Conservation (phyloP, 2,329 filamentous ascomycete genomes). For the Sordariomycetes sp. region DNA sequence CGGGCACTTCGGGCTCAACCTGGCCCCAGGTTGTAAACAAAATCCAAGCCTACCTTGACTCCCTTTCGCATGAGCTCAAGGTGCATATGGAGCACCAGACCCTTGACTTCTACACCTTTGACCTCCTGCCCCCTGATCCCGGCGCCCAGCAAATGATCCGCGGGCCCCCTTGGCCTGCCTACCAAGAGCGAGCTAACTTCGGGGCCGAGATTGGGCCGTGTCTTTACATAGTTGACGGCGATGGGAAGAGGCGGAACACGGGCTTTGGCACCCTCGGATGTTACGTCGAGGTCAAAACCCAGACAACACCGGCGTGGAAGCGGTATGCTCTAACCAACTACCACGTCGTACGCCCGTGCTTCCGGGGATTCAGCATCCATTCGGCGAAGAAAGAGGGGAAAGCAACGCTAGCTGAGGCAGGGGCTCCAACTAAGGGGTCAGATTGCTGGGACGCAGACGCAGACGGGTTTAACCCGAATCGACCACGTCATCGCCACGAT, state of each 20-base stretch:
- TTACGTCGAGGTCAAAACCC: background rate
- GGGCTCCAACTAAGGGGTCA: no score
- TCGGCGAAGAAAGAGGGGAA: no score
- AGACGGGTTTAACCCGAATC: background rate
- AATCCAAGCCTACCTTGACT: background rate
- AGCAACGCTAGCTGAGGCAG: no score
- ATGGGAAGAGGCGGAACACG: background rate
- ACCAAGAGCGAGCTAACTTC: background rate
- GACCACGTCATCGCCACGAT: background rate
- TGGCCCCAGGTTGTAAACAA: background rate
- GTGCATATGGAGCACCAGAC: background rate
- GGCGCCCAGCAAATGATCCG: background rate
- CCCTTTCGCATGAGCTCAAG: background rate
- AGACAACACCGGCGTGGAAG: background rate
- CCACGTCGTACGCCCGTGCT: background rate
- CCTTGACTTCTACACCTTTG: background rate
- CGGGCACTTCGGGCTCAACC: background rate
- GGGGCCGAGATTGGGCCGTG: background rate
- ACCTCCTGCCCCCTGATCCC: background rate
- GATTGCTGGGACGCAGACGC: background rate
- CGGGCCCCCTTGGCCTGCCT: background rate
- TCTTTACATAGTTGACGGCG: background rate
- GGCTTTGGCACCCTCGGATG: background rate
- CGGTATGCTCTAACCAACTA: background rate
- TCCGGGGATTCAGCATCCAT: background rate